Conservation (phyloP, 495 filamentous ascomycete genomes). For the Diplogelasinospora grovesii region DNA sequence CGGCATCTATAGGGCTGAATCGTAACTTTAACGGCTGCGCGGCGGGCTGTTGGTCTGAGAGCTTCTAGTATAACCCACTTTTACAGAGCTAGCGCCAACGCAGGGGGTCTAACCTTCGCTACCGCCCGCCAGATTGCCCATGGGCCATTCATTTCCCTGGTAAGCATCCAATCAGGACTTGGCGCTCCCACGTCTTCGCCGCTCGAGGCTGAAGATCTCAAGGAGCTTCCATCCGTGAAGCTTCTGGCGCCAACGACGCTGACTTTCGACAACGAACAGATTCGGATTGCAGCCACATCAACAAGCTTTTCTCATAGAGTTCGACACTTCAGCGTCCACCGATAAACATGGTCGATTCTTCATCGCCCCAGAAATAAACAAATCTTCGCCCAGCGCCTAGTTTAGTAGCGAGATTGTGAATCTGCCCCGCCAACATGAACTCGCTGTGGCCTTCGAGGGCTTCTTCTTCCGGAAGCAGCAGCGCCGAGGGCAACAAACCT, state of each 20-base stretch:
- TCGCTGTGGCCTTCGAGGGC: conserved; percentile 34
- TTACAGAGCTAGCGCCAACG: neutral
- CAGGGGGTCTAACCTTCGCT: neutral
- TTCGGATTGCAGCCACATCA: too few species aligned
- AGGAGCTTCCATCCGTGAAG: neutral
- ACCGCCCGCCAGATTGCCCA: neutral
- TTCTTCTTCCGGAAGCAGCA: conserved; percentile 25
- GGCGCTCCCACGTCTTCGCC: conserved; percentile 7
- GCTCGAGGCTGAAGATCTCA: neutral
- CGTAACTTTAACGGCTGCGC: too few species aligned
- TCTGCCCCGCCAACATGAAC: conserved; percentile 31
- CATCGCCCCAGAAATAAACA: too few species aligned
- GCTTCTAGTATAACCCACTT: neutral
- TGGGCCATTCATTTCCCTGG: too few species aligned
- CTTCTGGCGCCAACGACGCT: neutral
- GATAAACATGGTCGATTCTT: too few species aligned
- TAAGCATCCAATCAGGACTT: too few species aligned
- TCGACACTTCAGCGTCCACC: too few species aligned
- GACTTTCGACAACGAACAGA: too few species aligned
- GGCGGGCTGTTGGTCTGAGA: neutral
- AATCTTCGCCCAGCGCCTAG: too few species aligned
- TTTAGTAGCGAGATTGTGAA: neutral
- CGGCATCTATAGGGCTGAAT: too few species aligned
- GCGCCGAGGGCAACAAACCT: conserved; percentile 8
- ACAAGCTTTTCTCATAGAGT: too few species aligned